Base-by-base conservation (phyloP, 2,329 filamentous ascomycete genomes). In the Pseudogymnoascus sp. region DNA sequence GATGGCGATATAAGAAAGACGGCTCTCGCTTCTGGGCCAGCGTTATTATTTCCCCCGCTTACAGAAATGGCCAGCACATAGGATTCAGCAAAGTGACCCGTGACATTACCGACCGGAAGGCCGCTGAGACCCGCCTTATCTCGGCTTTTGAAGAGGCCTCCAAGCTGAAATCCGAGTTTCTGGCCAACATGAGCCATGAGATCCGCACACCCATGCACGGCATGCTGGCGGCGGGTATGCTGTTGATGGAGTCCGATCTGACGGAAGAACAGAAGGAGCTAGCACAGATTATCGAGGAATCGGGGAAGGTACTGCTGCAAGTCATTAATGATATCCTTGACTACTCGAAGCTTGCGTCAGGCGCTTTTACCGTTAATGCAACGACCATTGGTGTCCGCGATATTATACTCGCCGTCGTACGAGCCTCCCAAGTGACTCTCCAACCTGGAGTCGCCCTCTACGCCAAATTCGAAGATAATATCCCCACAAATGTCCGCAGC, bases 101-200 rank as follows among this genome's bases (percentile, higher is more conserved):
- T 25, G 81, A 85, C 65, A 67, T 85, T 65, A 83, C 80, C 0
- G 82, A 84, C 66, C 76, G 81, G 27, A 80, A 81, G 62, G 79
- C 79, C 44, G 78, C 80, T 10, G 83, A 85, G 68, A 72, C 77
- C n/a, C 78, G 78, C 2, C 71, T 85, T 15, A 81, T 85, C 44
- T 72, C 78, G 9, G 83, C 82, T 2, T 85, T 82, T 65, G 83
- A 86, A 67, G 83, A 86, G 73, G 94, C 94, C 66, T 97, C 97
- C 80, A 93, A 95, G 77, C 97, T 93, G 42, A 99, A 99, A 73
- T 97, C 93, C 8, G 94, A 97, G 72, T 99, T 99, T 79, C 79
- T 99, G 64, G 94, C 94, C 64, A 99, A 99, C 74, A 97, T 97
- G 93, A 96, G 91, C 51, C 93, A 97, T 82, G 93, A 97, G 76